Percentiles rank a stretch among this genome's conserved stretches.
These are phyloP conservation scores for Mesembryanthemum crystallinum DNA, from an alignment of 148 eudicot genomes.

Conservation along the genomic window DNA sequence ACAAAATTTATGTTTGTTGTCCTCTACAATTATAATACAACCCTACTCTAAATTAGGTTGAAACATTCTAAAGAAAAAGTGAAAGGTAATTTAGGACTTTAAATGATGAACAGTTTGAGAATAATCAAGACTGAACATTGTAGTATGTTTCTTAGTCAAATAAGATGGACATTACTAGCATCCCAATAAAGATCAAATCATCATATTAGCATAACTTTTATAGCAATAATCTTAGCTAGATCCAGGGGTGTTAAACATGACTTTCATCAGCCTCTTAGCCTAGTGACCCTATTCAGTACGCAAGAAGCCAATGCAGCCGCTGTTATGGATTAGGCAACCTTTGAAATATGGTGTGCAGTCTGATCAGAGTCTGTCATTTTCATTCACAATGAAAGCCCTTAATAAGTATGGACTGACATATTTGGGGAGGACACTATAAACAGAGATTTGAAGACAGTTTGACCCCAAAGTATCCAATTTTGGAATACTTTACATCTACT, in stretches of 20 bases:
- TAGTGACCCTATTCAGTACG: neutral
- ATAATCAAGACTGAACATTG: too few species aligned
- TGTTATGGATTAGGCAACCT: conserved; percentile 17
- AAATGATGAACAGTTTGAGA: too few species aligned
- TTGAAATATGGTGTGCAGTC: conserved; percentile 15
- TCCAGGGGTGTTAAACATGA: neutral
- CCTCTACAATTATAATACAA: too few species aligned
- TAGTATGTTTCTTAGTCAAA: too few species aligned
- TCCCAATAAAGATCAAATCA: too few species aligned
- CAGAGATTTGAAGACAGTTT: conserved; percentile 12
- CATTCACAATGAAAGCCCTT: conserved; percentile 10
- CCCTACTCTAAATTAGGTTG: too few species aligned
- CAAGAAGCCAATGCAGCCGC: neutral
- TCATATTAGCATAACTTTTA: too few species aligned
- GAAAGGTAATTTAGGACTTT: too few species aligned
- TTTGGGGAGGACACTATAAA: conserved; percentile 1
- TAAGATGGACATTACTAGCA: too few species aligned
- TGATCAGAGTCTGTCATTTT: conserved; percentile 9
- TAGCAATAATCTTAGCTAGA: neutral
- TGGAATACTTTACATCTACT: neutral
- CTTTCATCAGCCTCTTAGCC: neutral
- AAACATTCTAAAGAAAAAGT: too few species aligned
- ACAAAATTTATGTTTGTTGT: too few species aligned
- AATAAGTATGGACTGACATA: conserved; percentile 9
- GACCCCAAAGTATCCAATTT: conserved; percentile 10